phyloP scores from a whole-genome alignment of 352 stramenopile genomes.

The Globisporangium yorkense region DNA sequence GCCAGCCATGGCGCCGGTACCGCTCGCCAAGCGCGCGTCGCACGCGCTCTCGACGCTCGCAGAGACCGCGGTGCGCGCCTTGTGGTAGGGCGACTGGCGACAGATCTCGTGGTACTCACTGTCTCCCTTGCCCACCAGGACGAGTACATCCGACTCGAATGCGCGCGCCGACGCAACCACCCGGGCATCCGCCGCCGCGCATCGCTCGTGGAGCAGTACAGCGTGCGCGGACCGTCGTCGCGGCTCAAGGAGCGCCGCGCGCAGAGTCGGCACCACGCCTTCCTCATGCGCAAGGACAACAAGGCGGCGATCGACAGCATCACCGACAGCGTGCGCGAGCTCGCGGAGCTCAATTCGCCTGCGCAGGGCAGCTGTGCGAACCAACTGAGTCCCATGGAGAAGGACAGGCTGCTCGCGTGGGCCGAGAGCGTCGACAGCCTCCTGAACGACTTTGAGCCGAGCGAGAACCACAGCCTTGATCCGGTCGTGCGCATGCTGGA shows the following conservation, averaged over 20 bases:
- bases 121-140: conserved; percentile 19
- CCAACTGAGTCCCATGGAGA: conserved; percentile 43
- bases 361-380: neutral
- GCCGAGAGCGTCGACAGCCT: conserved; percentile 28
- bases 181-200: conserved; percentile 26
- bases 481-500: conserved; percentile 43
- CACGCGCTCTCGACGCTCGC: conserved; percentile 29
- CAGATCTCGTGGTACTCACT: neutral
- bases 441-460: conserved; percentile 39
- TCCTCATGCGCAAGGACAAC: conserved; percentile 49
- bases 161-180: conserved; percentile 41
- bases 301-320: conserved; percentile 34
- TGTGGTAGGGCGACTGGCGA: neutral
- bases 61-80: conserved; percentile 24
- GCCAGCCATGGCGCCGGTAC: neutral
- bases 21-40: conserved; percentile 7
- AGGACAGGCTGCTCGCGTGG: conserved; percentile 39
- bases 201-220: conserved; percentile 45
- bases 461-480: conserved; percentile 34
- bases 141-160: conserved; percentile 54
- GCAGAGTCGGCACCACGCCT: conserved; percentile 41
- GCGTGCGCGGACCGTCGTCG: conserved; percentile 25
- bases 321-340: conserved; percentile 30
- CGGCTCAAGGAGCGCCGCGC: conserved; percentile 38
- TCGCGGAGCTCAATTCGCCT: conserved; percentile 20